Base-by-base conservation (phyloP, 306 rosid species). In the Hylodesmum podocarpum region DNA sequence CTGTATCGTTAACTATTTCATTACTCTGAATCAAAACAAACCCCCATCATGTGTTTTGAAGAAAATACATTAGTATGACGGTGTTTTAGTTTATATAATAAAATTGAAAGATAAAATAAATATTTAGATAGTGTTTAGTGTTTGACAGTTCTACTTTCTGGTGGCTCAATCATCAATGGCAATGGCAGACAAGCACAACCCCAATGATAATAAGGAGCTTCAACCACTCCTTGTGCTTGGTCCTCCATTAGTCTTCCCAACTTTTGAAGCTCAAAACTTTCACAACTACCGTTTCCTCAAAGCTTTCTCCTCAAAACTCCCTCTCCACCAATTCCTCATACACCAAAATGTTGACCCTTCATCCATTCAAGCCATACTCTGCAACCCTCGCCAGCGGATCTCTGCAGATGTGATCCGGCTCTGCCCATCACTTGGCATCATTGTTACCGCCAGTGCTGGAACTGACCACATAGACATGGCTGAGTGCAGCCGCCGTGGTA, bases 381-480 rank as follows among this genome's bases (percentile, higher is more conserved):
- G 84, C 71, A 37, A 13, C 53, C 75, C 24, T 7, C 1, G 7
- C 4, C 79, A 73, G 44, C 43, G 1, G 2, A 24, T 82, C 83
- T 9, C 55, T 25, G 77, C 83, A 8, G 80, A 84, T 0, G 7
- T 59, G 50, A 25, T 87, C 69, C 47, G 55, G 4, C 44, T 34
- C 5, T 79, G 80, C 5, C 87, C 89, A 0, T 84, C 89, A 1
- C 77, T 88, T 44, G 10, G 73, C 72, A 65, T 88, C 18, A 8
- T 88, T 19, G 50, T 76, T 28, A 83, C 85, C 54, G 2, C 50
- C 28, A 81, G 78, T 29, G 28, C 10, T 4, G 91, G 91, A 14
- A 51, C 80, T 25, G 73, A 85, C 47, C 88, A 85, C 63, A 78
- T 88, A 11, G 91, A 88, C 79, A 29, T 85, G 72, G 2, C 36